phyloP scores from a whole-genome alignment of 225 moss, liverwort and hornwort species.

The Pseudisothecium myosuroides region DNA sequence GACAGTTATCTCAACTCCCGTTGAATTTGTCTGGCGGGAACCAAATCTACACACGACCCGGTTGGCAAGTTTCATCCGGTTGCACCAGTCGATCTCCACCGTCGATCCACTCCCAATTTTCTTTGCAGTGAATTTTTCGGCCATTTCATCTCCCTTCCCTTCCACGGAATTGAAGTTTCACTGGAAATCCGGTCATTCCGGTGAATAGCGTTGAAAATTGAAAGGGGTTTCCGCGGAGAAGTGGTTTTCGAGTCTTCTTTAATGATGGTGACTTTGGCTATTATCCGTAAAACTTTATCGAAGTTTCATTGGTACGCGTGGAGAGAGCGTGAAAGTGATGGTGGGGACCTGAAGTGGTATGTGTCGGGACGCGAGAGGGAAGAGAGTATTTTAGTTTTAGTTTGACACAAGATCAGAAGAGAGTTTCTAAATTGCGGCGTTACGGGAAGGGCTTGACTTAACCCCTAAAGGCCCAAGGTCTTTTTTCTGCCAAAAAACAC shows the following conservation, averaged over 20 bases:
- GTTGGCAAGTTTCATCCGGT: not conserved
- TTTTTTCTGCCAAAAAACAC: no score
- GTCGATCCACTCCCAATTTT: not conserved
- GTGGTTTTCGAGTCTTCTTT: not conserved
- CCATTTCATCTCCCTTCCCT: no score
- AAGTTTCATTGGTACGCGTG: not conserved
- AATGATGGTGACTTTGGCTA: no score
- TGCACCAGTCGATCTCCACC: not conserved
- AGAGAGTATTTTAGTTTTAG: no score
- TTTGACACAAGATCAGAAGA: not conserved
- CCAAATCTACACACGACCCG: no score
- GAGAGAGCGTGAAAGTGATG: not conserved
- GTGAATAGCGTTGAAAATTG: not conserved
- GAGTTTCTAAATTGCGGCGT: not conserved
- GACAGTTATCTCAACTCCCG: no score
- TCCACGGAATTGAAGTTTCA: not conserved
- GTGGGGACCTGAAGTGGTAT: not conserved
- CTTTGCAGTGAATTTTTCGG: not conserved
- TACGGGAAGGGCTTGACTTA: not conserved
- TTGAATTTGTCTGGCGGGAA: rapidly evolving
- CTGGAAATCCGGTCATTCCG: not conserved
- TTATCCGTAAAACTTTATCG: rapidly evolving
- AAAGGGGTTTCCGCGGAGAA: no score
- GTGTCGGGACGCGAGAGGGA: not conserved
- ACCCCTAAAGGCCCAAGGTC: no score